Evolutionary conservation across 495 filamentous ascomycete species (phyloP), one percentile per base, ranked within the genome.

Genomic region (Xylaria curta): DNA sequence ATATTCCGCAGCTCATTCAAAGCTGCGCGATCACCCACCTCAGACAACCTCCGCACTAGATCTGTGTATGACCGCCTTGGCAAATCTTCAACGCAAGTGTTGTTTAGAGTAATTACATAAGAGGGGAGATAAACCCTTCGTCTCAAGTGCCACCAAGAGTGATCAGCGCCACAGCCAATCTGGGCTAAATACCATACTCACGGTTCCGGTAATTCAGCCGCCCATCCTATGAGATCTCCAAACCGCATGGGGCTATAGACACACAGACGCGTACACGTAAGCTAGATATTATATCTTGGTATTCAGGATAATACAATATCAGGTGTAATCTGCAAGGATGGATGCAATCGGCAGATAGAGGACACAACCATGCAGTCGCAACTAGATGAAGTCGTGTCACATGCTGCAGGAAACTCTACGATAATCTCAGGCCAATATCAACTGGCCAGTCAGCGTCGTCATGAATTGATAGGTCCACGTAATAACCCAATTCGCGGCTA

Each of bases 141-240:
- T 5, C 4, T 67, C 33, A 36, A 19, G n/a, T 28, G 49, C 21
- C 21, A 67, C 65, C 65, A 13, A 56, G 21, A 67, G n/a, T 66
- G 65, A 67, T 67, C 65, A 56, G 65, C 65, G 21, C 44, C 17
- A 49, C 12, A 26, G 10, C 49, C 65, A 67, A 67, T 67, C 47
- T 56, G 49, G 65, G 33, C 6, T 54, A 67, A 54, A 56, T 67
- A 49, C 65, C 33, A 33, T 44, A 36, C 5, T 26, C 47, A 44
- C 28, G 65, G 65, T 49, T 56, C 36, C 47, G 31, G 47, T 36
- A 42, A 67, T 67, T 67, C 65, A 67, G 65, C 65, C 65, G 65
- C 49, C 13, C 44, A 67, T 9, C 47, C 17, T 31, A 51, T 36
- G 21, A 54, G 17, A 53, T 17, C 26, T 66, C 15, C n/a, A 21